phyloP scores from a whole-genome alignment of 192 early-diverging fungal species.

The Helicostylum pulchrum region DNA sequence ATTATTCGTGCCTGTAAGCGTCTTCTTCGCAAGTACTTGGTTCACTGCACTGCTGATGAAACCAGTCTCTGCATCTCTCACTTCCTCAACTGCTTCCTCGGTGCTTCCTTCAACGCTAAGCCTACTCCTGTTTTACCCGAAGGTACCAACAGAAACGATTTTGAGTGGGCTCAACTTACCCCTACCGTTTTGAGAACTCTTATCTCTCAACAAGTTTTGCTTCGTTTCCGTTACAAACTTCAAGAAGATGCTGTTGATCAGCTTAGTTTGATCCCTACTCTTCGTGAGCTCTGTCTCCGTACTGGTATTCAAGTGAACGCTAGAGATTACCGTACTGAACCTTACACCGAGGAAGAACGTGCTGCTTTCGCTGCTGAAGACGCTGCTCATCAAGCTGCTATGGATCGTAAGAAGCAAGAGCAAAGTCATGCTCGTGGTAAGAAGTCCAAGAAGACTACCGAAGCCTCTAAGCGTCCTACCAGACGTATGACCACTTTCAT shows the following conservation, averaged over 20 bases:
- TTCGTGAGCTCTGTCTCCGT: slow-evolving; percentile 82
- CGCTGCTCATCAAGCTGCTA: slow-evolving; percentile 33
- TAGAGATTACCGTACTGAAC: slow-evolving; percentile 66
- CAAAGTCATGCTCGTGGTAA: slow-evolving; percentile 14
- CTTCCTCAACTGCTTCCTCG: slow-evolving; percentile 80
- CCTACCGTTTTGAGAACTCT: slow-evolving; percentile 52
- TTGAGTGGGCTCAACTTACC: slow-evolving; percentile 59
- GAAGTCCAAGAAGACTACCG: slow-evolving; percentile 28
- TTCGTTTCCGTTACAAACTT: slow-evolving; percentile 76
- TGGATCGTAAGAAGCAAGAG: slow-evolving; percentile 12
- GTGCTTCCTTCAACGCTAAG: slow-evolving; percentile 52
- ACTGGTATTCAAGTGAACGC: slow-evolving; percentile 84
- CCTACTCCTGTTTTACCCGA: slow-evolving; percentile 48
- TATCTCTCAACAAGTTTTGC: slow-evolving; percentile 61
- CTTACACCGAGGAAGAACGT: slow-evolving; percentile 31
- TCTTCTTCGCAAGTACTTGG: slow-evolving; percentile 70
- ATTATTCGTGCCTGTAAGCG: slow-evolving; percentile 81
- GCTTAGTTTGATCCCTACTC: slow-evolving; percentile 56
- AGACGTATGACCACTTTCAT: slow-evolving; percentile 51
- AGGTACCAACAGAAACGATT: slow-evolving; percentile 28
- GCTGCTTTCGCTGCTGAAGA: slow-evolving; percentile 36
- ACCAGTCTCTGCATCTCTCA: slow-evolving; percentile 69
- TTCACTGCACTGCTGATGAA: slow-evolving; percentile 51
- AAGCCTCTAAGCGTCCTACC: slow-evolving; percentile 14
- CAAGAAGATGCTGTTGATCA: slow-evolving; percentile 48